Base-by-base conservation (phyloP, 371 early-diverging fungal genomes). In the Mortierella sp. region DNA sequence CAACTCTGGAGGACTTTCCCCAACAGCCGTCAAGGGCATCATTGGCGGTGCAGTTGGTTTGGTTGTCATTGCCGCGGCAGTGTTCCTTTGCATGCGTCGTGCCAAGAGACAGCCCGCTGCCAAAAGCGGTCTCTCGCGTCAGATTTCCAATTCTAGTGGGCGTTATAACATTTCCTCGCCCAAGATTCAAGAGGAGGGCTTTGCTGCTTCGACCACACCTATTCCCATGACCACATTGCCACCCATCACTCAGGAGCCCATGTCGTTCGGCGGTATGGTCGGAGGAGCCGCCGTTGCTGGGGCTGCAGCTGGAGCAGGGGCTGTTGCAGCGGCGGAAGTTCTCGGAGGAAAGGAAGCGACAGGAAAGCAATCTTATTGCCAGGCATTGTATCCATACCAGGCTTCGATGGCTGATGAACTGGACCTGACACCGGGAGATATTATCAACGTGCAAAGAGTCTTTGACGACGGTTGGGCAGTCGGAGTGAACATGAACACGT, bases 381-480 rank as follows among this genome's bases (percentile, higher is more conserved):
- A 83, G 53, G 86, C 82, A 17, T 65, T 84, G 15, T 85, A 86
- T 65, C 87, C 87, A 15, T 89, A 88, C 67, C 81, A 84, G 32
- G 82, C 90, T 17, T 82, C 84, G 42, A 80, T 88, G 80, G 82
- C 83, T 2, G 93, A 93, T 70, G 93, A 93, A 56, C 78, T 93
- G 21, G 86, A 83, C 39, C 72, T 93, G 26, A 71, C 83, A 50
- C 80, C 80, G 0, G 90, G 90, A 17, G 93, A 93, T 75, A 82
- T 89, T 51, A 80, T 93, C 6, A 85, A 82, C 23, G 81, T 93
- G 12, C 81, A 83, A 31, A 62, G 80, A 42, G 80, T 75, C 30
- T 90, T 89, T 67, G 88, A 89, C 56, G 91, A 91, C 67, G 90
- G 90, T 2, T 92, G 92, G 92, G 92, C 86, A 15, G 81, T 90